Evolutionary conservation across 768 basidiomycete genomes (phyloP).

Genomic region (Holtermannia corniformis): DNA sequence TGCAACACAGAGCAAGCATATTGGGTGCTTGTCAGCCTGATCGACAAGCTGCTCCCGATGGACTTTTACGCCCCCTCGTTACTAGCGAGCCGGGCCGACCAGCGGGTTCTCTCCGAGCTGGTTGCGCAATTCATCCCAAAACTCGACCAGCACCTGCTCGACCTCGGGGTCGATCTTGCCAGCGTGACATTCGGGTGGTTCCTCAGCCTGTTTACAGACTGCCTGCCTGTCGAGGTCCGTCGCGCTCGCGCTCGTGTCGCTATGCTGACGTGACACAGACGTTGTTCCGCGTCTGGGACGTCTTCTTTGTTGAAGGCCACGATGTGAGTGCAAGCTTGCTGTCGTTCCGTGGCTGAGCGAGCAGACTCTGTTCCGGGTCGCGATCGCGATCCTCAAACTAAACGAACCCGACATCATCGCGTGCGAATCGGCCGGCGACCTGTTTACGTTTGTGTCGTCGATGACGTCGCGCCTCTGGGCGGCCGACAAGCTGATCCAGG

Average conservation of each 20-base stretch:
- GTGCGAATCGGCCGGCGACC: constrained; percentile 74
- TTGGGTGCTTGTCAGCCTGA: constrained; percentile 82
- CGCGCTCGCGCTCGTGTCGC: not conserved
- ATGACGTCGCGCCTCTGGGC: constrained; percentile 90
- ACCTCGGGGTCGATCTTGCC: constrained; percentile 77
- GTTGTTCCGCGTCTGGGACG: constrained; percentile 89
- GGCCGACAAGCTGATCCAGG: constrained; percentile 80
- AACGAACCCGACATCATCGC: constrained; percentile 75
- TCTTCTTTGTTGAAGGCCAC: constrained; percentile 84
- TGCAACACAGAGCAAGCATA: constrained; percentile 70
- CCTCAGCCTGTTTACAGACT: constrained; percentile 88
- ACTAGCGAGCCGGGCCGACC: constrained; percentile 87
- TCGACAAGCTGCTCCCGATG: constrained; percentile 77
- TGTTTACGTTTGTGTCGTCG: constrained; percentile 81
- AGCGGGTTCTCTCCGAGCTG: constrained; percentile 77
- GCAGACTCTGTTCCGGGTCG: constrained; percentile 52
- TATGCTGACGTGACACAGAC: constrained; percentile 50
- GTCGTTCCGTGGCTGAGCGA: not conserved
- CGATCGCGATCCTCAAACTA: constrained; percentile 70
- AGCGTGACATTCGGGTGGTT: constrained; percentile 99
- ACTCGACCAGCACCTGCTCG: constrained; percentile 62
- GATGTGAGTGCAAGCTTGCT: constrained; percentile 44
- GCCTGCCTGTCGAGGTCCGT: constrained; percentile 80
- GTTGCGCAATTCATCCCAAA: constrained; percentile 68
- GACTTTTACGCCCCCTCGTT: constrained; percentile 91